Conservation (phyloP, 345 rosid genomes). For the Linum lewisii region DNA sequence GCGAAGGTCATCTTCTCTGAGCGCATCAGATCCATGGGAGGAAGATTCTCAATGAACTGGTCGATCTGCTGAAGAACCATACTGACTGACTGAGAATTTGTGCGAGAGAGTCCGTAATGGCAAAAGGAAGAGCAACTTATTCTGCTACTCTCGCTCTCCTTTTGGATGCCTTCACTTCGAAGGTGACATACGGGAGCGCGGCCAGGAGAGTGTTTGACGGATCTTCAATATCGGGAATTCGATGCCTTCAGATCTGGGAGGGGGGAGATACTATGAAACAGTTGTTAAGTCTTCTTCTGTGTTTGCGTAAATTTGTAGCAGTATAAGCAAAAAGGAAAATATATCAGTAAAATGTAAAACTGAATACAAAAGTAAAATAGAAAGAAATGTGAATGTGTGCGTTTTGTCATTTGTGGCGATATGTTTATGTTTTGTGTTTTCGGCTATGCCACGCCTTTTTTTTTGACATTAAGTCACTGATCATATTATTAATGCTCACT, state of each 20-base stretch:
- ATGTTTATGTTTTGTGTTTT: slow-evolving; percentile 12
- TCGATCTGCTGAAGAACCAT: slow-evolving; percentile 26
- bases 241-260: slow-evolving; percentile 12
- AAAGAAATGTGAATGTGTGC: not conserved
- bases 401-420: slow-evolving; percentile 13
- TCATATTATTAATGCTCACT: no score
- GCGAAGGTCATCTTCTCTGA: slow-evolving; percentile 92
- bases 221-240: not conserved
- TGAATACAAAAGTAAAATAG: slow-evolving; percentile 14
- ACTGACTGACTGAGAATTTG: not conserved
- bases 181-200: not conserved
- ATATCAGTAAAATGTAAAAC: not conserved
- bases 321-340: not conserved
- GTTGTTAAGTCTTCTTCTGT: not conserved
- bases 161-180: not conserved
- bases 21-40: slow-evolving; percentile 96
- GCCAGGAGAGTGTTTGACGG: not conserved
- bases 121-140: no score
- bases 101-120: not conserved
- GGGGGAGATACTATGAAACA: not conserved
- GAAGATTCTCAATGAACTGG: slow-evolving; percentile 53
- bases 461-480: no score
- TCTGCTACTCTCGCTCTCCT: not conserved
- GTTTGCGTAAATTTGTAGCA: not conserved
- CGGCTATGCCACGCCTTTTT: not conserved